Evolutionary conservation across 2,329 filamentous ascomycete species (phyloP).

Genomic region (Botryotinia calthae): DNA sequence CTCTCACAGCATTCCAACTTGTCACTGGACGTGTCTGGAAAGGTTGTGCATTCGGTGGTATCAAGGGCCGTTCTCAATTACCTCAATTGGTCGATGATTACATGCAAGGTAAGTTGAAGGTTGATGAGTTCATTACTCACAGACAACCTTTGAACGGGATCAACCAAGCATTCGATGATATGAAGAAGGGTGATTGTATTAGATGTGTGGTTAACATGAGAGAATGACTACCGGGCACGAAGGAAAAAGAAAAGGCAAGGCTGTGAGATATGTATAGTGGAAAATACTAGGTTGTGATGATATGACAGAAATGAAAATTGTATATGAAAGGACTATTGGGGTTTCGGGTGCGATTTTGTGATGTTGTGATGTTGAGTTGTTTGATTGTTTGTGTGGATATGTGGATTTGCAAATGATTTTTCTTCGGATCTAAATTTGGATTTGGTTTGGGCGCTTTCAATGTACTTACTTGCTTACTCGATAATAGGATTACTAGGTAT

Average conservation of each 20-base stretch:
- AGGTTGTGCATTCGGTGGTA: constrained; percentile 95
- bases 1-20: constrained; percentile 80
- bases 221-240: constrained; percentile 19
- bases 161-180: constrained; percentile 85
- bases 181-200: constrained; percentile 97
- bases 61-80: constrained; percentile 95
- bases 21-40: constrained; percentile 98
- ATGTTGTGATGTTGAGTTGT: neutral
- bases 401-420: neutral
- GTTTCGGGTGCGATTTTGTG: neutral
- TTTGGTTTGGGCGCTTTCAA: neutral
- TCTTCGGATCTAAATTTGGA: neutral
- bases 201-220: constrained; percentile 79
- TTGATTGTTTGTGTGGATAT: neutral
- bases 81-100: constrained; percentile 87
- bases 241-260: neutral
- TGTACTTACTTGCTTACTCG: neutral
- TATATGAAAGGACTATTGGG: neutral
- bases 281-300: neutral
- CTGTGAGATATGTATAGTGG: neutral
- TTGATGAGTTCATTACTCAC: constrained; percentile 99
- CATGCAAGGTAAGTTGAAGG: constrained; percentile 85
- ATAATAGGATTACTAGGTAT: neutral
- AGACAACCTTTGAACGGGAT: constrained; percentile 78
- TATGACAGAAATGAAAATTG: neutral